Base-by-base conservation (phyloP, 495 filamentous ascomycete genomes). In the Hypoxylon rickii region DNA sequence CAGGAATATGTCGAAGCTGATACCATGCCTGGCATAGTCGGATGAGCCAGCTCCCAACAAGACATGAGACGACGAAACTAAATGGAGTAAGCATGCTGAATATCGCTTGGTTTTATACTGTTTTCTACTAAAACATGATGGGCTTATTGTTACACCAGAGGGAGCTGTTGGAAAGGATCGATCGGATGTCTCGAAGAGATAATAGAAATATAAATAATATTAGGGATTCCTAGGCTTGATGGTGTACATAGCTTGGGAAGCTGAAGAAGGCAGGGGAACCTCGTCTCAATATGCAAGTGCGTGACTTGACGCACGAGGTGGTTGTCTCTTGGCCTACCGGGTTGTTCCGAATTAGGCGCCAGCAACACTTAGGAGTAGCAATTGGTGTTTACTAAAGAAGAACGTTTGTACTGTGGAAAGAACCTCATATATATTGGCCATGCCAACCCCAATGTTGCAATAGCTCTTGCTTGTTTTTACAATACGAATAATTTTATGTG, bases 1-100 rank as follows among this genome's bases (percentile, higher is more conserved):
- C 58, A 0, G 58, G 58, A n/a, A 62, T 62, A 31, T 62, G 58
- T 1, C 39, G 48, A 11, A 62, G 58, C 3, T 47, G 47, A 31
- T 41, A 40, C 52, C 52, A 62, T 13, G 22, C 20, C 38, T 17
- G 40, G 5, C 44, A 3, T 4, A 44, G 6, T 5, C 40, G 3
- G 29, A 13, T 4, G 7, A 19, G 1, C 37, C 22, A 48, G 5
- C 4, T 22, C 7, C 16, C 58, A 8, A 51, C 7, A n/a, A 56
- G 21, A 17, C 42, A 52, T 19, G 19, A 10, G 2, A 17, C 17
- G 0, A 13, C 11, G 3, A 53, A 1, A 6, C n/a, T n/a, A n/a
- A 12, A 32, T 12, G 7, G 32, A 17, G 8, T 33, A n/a, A 15
- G 44, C 15, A 41, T 1, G 47, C 52, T 62, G 13, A 7, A 44